Evolutionary conservation across 306 rosid species (phyloP).

Genomic region (Vicia faba): DNA sequence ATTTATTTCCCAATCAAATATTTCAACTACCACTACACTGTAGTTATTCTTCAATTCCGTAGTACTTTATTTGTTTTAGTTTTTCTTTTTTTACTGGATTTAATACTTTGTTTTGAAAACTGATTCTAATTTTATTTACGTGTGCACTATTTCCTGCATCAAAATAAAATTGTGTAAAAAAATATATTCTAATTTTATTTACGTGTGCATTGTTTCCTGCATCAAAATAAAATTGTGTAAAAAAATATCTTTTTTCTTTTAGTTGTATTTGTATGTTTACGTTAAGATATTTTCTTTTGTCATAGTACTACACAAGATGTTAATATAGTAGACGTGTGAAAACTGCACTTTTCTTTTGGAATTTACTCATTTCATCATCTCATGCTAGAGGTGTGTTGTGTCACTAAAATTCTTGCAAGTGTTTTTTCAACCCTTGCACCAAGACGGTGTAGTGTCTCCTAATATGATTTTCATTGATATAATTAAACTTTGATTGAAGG

Average conservation of each 20-base stretch:
- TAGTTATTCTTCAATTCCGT: neutral
- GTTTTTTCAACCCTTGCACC: neutral
- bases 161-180: too few species aligned
- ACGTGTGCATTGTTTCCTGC: too few species aligned
- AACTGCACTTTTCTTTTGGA: neutral
- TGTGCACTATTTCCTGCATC: too few species aligned
- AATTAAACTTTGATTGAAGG: neutral
- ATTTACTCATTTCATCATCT: neutral
- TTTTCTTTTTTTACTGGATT: too few species aligned
- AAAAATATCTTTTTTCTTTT: too few species aligned
- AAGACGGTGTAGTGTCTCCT: neutral
- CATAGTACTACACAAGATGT: neutral
- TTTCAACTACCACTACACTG: neutral
- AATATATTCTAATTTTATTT: too few species aligned
- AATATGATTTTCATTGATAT: neutral
- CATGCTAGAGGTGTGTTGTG: neutral
- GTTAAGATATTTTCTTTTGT: neutral
- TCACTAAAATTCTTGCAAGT: neutral
- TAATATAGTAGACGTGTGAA: neutral
- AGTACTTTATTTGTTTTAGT: too few species aligned
- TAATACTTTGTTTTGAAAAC: too few species aligned
- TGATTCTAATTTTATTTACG: too few species aligned
- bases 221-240: too few species aligned
- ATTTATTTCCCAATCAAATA: slow-evolving; percentile 24
- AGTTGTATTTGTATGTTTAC: neutral